Base-by-base conservation (phyloP, 805 yeast species). In the Gaillardinia entomophila region DNA sequence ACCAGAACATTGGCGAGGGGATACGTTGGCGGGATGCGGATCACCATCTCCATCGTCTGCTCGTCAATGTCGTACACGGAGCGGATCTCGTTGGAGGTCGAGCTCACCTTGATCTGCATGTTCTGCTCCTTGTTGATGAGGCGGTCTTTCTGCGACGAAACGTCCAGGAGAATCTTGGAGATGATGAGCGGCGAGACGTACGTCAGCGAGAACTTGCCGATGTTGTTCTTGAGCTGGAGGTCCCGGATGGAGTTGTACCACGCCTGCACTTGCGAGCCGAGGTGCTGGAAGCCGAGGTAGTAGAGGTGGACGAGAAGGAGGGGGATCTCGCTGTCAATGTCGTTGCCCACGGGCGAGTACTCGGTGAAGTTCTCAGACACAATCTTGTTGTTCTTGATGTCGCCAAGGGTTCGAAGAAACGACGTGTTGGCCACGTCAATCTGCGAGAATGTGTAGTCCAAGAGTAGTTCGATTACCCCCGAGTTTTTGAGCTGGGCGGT, bases 21-120 rank as follows among this genome's bases (percentile, higher is more conserved):
- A 46, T 78, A 92, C 25, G 76, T 71, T 0, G 64, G 48, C 0
- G 97, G 97, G 6, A 90, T 60, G 27, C 69, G 69, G 38, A 90
- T 77, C 0, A 78, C 72, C 63, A 94, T 73, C 46, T 85, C 95
- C 71, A 89, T 69, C 16, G 74, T 75, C 48, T 88, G 95, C 35
- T 89, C 97, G 55, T 89, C 97, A 35, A 89, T 84, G 28, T 77
- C 64, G 53, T 84, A 88, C 1, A 71, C 62, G 1, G 87, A 80
- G 40, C 72, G 79, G 37, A 89, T 75, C 51, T 87, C 96, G 41
- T 76, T 74, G 2, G 76, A 62, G 3, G 68, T 62, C 33, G 62
- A 67, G 49, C 79, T 81, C 20, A 86, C 67, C 51, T 75, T 81
- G 31, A 87, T 72, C 2, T 71, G 68, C 55, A 76, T 66, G 19